A percentile compares a stretch with the other conserved stretches of the same genome.
Conservation (phyloP, 2,329 filamentous ascomycete species). For the Trichoderma simmonsii region DNA sequence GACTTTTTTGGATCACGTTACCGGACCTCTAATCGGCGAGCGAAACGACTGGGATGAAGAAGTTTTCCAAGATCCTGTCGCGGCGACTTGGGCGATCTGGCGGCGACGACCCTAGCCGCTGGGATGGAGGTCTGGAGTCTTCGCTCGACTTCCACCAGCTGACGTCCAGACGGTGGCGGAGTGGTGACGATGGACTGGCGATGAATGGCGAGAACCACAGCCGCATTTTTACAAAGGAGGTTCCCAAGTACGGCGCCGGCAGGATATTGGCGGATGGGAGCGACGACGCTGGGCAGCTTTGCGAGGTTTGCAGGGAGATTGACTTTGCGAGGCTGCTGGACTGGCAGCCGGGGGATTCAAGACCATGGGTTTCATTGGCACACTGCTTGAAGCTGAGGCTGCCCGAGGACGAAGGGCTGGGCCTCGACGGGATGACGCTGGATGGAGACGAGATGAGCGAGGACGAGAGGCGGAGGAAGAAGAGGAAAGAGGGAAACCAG, state of each 20-base stretch:
- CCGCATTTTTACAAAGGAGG: conserved; percentile 7
- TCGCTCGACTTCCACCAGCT: conserved; percentile 37
- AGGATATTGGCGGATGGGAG: conserved; percentile 31
- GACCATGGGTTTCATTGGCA: conserved; percentile 37
- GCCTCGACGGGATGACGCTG: neutral
- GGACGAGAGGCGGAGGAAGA: neutral
- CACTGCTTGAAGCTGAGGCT: conserved; percentile 23
- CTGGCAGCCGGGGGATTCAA: conserved; percentile 35
- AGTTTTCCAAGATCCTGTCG: conserved; percentile 37
- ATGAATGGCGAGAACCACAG: conserved; percentile 16
- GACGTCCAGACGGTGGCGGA: conserved; percentile 24
- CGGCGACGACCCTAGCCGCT: conserved; percentile 16
- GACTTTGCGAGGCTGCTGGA: conserved; percentile 37
- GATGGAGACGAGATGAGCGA: neutral
- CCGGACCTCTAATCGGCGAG: neutral
- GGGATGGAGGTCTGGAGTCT: conserved; percentile 24
- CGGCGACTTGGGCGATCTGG: conserved; percentile 31
- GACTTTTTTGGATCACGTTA: neutral
- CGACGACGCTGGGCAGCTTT: conserved; percentile 23
- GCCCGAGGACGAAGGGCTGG: neutral
- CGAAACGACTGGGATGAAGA: conserved; percentile 31
- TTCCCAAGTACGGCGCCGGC: conserved; percentile 25
- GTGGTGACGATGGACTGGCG: conserved; percentile 20
- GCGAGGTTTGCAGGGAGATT: conserved; percentile 34
- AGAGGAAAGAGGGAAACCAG: neutral